Base-by-base conservation (phyloP, 169 alveolate species). In the Cryptosporidium parvum region DNA sequence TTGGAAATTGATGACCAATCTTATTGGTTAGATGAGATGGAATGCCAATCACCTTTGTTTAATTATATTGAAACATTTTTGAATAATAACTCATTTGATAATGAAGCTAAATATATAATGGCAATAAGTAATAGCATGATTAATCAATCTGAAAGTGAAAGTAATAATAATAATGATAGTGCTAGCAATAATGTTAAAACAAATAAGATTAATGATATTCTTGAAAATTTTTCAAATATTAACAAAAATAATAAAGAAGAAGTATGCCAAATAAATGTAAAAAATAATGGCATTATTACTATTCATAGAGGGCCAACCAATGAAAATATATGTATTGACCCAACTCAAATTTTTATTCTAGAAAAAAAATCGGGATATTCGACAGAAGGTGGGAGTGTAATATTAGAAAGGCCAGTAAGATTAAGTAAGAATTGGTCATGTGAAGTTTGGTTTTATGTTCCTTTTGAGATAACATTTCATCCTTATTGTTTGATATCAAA, bases 21-120 rank as follows among this genome's bases (percentile, higher is more conserved):
- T 42, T 80, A 80, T 65, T 80, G 89, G 89, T 62, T 80, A 80
- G 89, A 80, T 80, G 89, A 80, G 62, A 80, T 80, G 73, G 89
- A 80, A 62, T 80, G 70, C 33, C 89, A 80, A 80, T 80, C 89
- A 18, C 89, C 89, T 33, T 80, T 80, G 65, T 80, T 59, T 80
- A 80, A 59, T 65, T 65, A 80, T 48, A 53, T 80, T 44, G 89
- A 80, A 65, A 80, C 75, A 62, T 80, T 80, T 45, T 39, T 80
- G 37, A 18, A 58, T n/a, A 73, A 29, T 59, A 73, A n/a, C 12
- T 65, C 72, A 31, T 31, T 33, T 26, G 72, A 65, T 33, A 26
- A 16, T 65, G 71, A 65, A 18, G 10, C 7, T 16, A 65, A 35
- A 65, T 10, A 65, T 65, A 37, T 65, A 65, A 14, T 65, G 51